These are phyloP conservation scores for Microdochium bolleyi DNA, from an alignment of 2,329 filamentous ascomycete genomes.

Conservation along the genomic window DNA sequence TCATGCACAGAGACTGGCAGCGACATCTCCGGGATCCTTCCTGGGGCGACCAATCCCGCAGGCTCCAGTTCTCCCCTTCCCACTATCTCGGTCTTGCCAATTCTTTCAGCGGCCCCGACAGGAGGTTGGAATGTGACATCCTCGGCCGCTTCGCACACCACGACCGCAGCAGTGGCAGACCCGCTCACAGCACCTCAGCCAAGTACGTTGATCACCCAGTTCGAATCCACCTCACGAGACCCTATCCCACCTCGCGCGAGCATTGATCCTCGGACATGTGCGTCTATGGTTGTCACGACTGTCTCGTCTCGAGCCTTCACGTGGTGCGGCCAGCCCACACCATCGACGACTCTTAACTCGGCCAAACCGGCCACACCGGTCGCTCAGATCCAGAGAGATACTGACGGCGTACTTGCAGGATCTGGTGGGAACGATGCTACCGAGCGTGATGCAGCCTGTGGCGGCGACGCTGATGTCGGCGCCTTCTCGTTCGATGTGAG, in stretches of 20 bases:
- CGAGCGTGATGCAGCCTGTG: constrained; percentile 8
- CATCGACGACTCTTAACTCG: not conserved
- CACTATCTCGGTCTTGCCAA: constrained; percentile 9
- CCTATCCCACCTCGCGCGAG: not conserved
- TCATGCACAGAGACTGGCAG: constrained; percentile 9
- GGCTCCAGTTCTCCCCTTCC: constrained; percentile 7
- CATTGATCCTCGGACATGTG: constrained; percentile 5
- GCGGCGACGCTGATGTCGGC: constrained; percentile 13
- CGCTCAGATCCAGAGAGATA: not conserved
- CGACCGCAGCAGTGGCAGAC: not conserved
- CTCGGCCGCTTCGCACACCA: constrained; percentile 3
- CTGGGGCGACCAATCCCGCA: constrained; percentile 7
- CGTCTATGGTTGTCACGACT: constrained; percentile 17
- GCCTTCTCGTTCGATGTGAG: constrained; percentile 20
- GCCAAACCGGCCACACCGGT: not conserved
- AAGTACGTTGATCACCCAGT: not conserved
- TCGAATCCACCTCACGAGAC: not conserved
- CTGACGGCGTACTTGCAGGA: not conserved
- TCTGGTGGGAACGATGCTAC: not conserved
- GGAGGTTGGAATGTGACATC: constrained; percentile 21
- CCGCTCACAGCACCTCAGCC: not conserved
- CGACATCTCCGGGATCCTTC: not conserved
- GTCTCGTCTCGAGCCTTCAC: constrained; percentile 18
- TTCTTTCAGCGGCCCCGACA: constrained; percentile 16
- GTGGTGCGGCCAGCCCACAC: constrained; percentile 15